Evolutionary conservation across 768 basidiomycete species (phyloP).

Genomic region (Panellus pusillus): DNA sequence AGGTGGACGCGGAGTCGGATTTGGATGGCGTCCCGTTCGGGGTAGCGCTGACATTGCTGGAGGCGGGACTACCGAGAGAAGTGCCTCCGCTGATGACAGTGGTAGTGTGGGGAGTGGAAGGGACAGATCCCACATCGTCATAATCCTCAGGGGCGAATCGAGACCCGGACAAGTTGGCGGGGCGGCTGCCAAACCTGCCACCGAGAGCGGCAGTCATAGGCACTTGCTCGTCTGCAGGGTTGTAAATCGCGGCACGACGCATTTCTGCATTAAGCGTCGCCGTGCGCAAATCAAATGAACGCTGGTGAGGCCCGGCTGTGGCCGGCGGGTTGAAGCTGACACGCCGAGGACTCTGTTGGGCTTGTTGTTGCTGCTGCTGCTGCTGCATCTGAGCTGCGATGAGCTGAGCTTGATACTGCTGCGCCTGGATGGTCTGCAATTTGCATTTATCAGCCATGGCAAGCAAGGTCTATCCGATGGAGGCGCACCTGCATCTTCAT

Average conservation of each 20-base stretch:
- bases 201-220: constrained; percentile 83
- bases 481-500: constrained; percentile 71
- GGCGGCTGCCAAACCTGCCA: constrained; percentile 73
- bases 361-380: constrained; percentile 42
- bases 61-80: constrained; percentile 55
- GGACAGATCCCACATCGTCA: constrained; percentile 39
- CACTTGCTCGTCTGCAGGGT: constrained; percentile 52
- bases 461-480: background rate
- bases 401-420: constrained; percentile 75
- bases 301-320: constrained; percentile 69
- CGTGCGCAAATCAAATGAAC: constrained; percentile 65
- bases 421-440: constrained; percentile 62
- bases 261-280: constrained; percentile 54
- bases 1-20: constrained; percentile 76
- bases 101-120: constrained; percentile 60
- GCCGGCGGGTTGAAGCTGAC: constrained; percentile 56
- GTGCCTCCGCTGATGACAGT: constrained; percentile 74
- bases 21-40: constrained; percentile 56
- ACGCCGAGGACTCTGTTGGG: constrained; percentile 47
- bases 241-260: constrained; percentile 72
- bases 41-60: constrained; percentile 36
- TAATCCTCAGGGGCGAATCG: constrained; percentile 40
- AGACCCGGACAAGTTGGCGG: constrained; percentile 42
- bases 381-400: constrained; percentile 58
- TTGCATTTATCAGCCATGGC: constrained; percentile 11